phyloP scores from a whole-genome alignment of 768 basidiomycete genomes.

The Tylopilus balloui region DNA sequence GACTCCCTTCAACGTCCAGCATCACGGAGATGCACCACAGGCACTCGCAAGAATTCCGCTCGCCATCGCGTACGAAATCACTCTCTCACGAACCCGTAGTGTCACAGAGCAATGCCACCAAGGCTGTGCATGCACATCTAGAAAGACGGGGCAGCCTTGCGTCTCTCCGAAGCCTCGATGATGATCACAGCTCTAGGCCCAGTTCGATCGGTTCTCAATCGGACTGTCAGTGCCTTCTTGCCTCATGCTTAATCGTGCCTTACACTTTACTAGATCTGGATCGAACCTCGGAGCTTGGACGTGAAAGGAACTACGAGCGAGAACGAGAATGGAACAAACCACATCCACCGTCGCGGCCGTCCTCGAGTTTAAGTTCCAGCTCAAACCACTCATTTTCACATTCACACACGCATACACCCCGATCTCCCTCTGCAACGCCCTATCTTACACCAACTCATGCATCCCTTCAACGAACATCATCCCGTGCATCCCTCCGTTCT shows the following conservation, averaged over 20 bases:
- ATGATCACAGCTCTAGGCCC: conserved; percentile 37
- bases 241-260: not conserved
- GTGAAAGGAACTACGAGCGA: conserved; percentile 43
- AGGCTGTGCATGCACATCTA: conserved; percentile 6
- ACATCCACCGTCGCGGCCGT: conserved; percentile 36
- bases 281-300: conserved; percentile 37
- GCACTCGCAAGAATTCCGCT: conserved; percentile 27
- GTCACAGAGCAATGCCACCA: conserved; percentile 8
- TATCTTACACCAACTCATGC: conserved; percentile 31
- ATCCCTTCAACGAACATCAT: conserved; percentile 32
- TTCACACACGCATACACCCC: conserved; percentile 36
- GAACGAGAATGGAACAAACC: conserved; percentile 57
- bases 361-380: conserved; percentile 40
- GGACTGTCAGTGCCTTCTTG: conserved; percentile 41
- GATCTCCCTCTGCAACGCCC: conserved; percentile 39
- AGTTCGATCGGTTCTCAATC: conserved; percentile 47
- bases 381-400: conserved; percentile 33
- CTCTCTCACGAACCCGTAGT: conserved; percentile 14
- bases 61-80: conserved; percentile 22
- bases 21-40: conserved; percentile 25
- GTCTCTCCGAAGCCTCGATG: conserved; percentile 42
- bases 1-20: conserved; percentile 21
- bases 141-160: conserved; percentile 35
- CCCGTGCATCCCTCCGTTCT: conserved; percentile 32
- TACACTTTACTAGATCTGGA: conserved; percentile 40